Evolutionary conservation across 495 filamentous ascomycete species (phyloP), one percentile per base, ranked within the genome.

Genomic region (Xylaria bambusicola): DNA sequence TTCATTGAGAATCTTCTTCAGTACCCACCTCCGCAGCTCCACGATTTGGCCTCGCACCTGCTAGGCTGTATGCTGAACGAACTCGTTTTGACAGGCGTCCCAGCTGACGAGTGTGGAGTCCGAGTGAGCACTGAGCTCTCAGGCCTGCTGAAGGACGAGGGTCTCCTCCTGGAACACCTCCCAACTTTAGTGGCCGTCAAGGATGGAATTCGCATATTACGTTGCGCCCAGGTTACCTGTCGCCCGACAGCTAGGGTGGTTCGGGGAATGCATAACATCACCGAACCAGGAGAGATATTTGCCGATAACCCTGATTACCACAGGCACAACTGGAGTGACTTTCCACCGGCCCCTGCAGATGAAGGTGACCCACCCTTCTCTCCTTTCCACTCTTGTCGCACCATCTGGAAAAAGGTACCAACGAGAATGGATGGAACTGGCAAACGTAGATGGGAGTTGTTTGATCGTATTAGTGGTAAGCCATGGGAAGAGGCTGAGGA

Each of bases 391-490:
- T 60, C 67, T 8, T 72, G 73, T 2, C 62, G 62, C 20, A 79
- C 76, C 2, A 67, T 81, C 20, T 80, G 75, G 72, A 81, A 80
- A 66, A 71, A 67, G 8, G 70, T 77, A 1, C 72, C 74, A 1
- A 20, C 67, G 2, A 61, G 40, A 8, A 71, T 72, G 20, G 67
- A 74, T n/a, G 56, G 46, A 12, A 36, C 40, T 2, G 63, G 71
- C 3, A 63, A 60, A 40, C 74, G 74, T 31, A 56, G 48, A 21
- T 81, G 75, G 75, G 58, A 66, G 35, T 66, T 78, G 33, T 81
- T 81, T 46, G 71, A 76, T 61, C 71, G 76, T 20, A 63, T 68
- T 20, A 71, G 58, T 24, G 71, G 71, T 10, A 58, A 62, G 24
- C 71, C 69, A 0, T 76, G 76, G 58, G 56, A 60, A 1, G 62